A percentile compares a stretch with the other conserved stretches of the same genome.
phyloP scores from a whole-genome alignment of 495 filamentous ascomycete species.

The Lichenothelia convexa region DNA sequence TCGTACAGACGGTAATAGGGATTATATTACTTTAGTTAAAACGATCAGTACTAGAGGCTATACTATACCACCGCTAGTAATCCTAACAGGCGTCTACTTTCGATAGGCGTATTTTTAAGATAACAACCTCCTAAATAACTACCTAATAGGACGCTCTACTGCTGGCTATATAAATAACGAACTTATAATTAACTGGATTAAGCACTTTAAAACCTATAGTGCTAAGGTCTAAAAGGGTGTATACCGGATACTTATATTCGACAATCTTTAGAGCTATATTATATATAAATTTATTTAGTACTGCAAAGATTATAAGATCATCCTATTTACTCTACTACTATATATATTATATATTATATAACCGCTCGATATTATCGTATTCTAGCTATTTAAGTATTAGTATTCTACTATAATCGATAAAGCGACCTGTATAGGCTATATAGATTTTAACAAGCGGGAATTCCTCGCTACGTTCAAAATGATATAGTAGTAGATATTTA shows the following conservation, averaged over 20 bases:
- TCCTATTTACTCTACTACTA: too few relatives aligned
- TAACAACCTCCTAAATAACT: not conserved
- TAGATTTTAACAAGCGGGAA: too few relatives aligned
- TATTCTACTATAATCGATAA: too few relatives aligned
- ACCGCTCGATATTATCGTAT: too few relatives aligned
- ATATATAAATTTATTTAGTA: not conserved
- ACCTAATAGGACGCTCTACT: not conserved
- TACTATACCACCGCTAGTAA: constrained; percentile 2
- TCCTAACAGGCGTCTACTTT: not conserved
- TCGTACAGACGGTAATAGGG: not conserved
- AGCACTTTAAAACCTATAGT: not conserved
- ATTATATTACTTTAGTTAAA: constrained; percentile 2
- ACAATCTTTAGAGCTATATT: not conserved
- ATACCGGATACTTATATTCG: not conserved
- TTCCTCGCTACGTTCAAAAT: too few relatives aligned
- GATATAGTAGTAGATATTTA: too few relatives aligned
- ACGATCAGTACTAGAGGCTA: not conserved
- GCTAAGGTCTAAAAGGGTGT: not conserved
- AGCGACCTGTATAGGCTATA: too few relatives aligned
- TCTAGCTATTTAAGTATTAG: too few relatives aligned
- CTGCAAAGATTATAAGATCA: too few relatives aligned
- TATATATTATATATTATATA: too few relatives aligned
- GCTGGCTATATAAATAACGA: not conserved
- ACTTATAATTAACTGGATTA: not conserved
- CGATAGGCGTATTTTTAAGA: not conserved